These are phyloP conservation scores for Telfairia occidentalis DNA, from an alignment of 331 rosid species.

Conservation along the genomic window DNA sequence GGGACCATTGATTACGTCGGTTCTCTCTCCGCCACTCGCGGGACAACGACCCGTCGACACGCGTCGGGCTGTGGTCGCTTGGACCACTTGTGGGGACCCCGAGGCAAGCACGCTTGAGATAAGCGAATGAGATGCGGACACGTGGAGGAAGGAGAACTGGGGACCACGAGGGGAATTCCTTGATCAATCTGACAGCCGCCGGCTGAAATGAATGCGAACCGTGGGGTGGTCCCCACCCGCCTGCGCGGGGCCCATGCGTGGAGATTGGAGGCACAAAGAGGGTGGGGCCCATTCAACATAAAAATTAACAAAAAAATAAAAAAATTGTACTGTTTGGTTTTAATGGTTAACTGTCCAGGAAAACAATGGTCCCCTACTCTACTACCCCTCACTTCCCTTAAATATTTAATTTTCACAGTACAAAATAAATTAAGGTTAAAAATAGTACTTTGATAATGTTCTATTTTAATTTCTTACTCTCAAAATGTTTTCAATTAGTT, in stretches of 20 bases:
- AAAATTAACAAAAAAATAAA: not conserved
- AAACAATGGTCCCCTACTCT: not conserved
- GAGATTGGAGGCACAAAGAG: not conserved
- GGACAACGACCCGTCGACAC: conserved; percentile 34
- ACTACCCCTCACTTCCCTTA: not conserved
- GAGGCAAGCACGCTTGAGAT: conserved; percentile 30
- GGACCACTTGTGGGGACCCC: conserved; percentile 61
- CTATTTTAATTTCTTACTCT: no score
- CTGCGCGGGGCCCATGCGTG: conserved; percentile 8
- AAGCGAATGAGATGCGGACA: conserved; percentile 19
- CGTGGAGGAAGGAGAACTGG: conserved; percentile 18
- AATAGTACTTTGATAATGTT: no score
- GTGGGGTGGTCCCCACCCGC: conserved; percentile 29
- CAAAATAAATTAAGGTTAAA: no score
- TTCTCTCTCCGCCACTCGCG: conserved; percentile 28
- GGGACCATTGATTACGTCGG: conserved; percentile 43
- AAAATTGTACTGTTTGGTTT: not conserved
- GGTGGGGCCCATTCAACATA: conserved; percentile 19
- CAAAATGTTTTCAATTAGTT: no score
- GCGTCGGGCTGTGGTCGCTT: conserved; percentile 21
- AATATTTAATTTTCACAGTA: no score
- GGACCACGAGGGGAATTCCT: conserved; percentile 38
- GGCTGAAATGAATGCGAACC: conserved; percentile 41
- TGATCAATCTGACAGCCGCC: conserved; percentile 58
- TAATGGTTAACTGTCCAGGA: not conserved